Evolutionary conservation across 768 basidiomycete species (phyloP), one percentile per base, ranked within the genome.

Genomic region (Psilocybe tampanensis): DNA sequence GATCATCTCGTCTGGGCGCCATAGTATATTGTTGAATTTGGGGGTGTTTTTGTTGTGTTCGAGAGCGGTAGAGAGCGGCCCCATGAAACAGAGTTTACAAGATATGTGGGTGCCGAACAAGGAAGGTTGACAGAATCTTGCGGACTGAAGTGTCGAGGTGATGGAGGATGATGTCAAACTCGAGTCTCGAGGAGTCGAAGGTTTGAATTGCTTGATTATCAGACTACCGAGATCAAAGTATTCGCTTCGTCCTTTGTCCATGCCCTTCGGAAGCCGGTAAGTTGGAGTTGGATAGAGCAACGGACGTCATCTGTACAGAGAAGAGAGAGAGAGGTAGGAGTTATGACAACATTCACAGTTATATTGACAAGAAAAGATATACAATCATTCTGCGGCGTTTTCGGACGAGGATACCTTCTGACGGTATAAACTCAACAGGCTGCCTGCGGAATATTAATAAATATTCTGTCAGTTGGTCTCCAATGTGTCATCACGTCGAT

Each of bases 231-330:
- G 42, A 42, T 29, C 24, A 47, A 15, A 18, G 44, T 21, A 49
- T 44, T 49, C 55, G 55, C 48, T 50, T 56, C 48, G 26, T 13
- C 3, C 4, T 39, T 39, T 39, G 13, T 56, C 55, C 55, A 44
- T 56, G 48, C 42, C 55, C 55, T 51, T 56, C 48, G 55, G 55
- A 51, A 18, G 33, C 55, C 55, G 55, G 13, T 39, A 8, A 4
- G 36, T 39, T 39, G 36, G 29, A 29, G 36, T 39, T 39, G 36
- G 6, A 39, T 15, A 39, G 6, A 39, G 36, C 36, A 39, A 39
- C 36, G 12, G 12, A 39, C 36, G n/a, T 39, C 36, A n/a, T 29
- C 13, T 39, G 36, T 39, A 39, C 15, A 13, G 36, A 39, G 12
- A 52, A 52, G n/a, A 52, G 23, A 48, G 24, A 32, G 29, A 48